These are phyloP conservation scores for Epichloe glyceriae DNA, from an alignment of 2,329 filamentous ascomycete genomes.

Conservation along the genomic window DNA sequence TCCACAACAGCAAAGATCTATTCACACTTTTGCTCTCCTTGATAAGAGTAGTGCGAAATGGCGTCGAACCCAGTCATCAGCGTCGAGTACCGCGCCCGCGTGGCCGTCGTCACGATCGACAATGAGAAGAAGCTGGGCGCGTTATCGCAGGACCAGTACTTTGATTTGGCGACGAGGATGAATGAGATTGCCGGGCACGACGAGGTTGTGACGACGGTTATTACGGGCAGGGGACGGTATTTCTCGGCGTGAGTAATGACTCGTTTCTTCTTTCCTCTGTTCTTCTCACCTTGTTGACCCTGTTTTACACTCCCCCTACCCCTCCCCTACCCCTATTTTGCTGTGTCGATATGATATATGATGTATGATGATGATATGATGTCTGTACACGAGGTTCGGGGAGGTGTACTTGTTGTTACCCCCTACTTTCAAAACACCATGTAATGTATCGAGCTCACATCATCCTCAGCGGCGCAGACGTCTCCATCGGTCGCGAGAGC, in stretches of 20 bases:
- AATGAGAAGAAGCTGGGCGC: slow-evolving; percentile 82
- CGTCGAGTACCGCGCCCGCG: slow-evolving; percentile 28
- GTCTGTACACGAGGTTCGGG: too few relatives aligned
- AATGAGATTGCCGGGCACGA: slow-evolving; percentile 66
- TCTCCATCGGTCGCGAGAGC: slow-evolving; percentile 38
- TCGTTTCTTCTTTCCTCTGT: background rate
- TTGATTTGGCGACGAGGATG: slow-evolving; percentile 58
- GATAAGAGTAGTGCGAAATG: too few relatives aligned
- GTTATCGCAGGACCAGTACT: slow-evolving; percentile 60
- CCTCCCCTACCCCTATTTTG: background rate
- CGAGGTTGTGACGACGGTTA: slow-evolving; percentile 71
- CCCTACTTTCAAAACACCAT: too few relatives aligned
- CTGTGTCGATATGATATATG: slow-evolving; percentile 1
- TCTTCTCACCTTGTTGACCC: background rate
- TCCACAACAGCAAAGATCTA: background rate
- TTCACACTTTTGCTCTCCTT: too few relatives aligned
- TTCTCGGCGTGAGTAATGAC: slow-evolving; percentile 79
- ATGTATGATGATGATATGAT: too few relatives aligned
- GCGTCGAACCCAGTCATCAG: slow-evolving; percentile 12
- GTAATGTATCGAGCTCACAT: too few relatives aligned
- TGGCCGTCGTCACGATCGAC: slow-evolving; percentile 72
- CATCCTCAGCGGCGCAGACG: slow-evolving; percentile 58
- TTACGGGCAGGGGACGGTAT: slow-evolving; percentile 69
- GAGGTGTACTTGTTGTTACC: too few relatives aligned
- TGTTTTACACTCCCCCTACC: background rate